Conservation (phyloP, 1,284 basidiomycete species). For the Malassezia arunalokei region DNA sequence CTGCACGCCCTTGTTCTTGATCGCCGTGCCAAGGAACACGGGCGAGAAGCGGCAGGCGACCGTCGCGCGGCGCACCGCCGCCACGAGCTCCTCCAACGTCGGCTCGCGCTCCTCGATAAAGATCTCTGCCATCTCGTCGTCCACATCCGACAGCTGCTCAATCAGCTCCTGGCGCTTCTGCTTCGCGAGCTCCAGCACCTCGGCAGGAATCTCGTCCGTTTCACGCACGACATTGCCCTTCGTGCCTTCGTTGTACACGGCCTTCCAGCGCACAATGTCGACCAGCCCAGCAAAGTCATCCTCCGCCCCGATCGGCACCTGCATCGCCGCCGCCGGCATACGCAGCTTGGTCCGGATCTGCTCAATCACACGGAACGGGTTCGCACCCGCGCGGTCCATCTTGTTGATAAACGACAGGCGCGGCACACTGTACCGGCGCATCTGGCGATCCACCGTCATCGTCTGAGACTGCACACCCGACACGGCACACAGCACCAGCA, state of each 20-base stretch:
- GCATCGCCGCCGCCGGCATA: slow-evolving; percentile 86
- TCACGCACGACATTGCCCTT: slow-evolving; percentile 81
- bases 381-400: slow-evolving; percentile 96
- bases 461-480: slow-evolving; percentile 96
- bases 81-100: slow-evolving; percentile 57
- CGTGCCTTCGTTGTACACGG: slow-evolving; percentile 82
- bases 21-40: slow-evolving; percentile 90
- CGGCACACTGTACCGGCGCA: slow-evolving; percentile 87
- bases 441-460: slow-evolving; percentile 96
- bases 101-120: slow-evolving; percentile 59
- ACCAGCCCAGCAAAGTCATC: slow-evolving; percentile 78
- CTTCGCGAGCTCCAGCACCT: slow-evolving; percentile 49
- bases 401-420: slow-evolving; percentile 97
- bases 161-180: slow-evolving; percentile 61
- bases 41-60: slow-evolving; percentile 81
- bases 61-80: slow-evolving; percentile 77
- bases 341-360: slow-evolving; percentile 86
- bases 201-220: slow-evolving; percentile 73
- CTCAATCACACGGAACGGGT: slow-evolving; percentile 85
- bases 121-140: slow-evolving; percentile 83
- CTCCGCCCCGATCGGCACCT: slow-evolving; percentile 87
- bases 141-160: slow-evolving; percentile 88
- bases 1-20: slow-evolving; percentile 96
- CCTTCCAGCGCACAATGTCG: slow-evolving; percentile 86
- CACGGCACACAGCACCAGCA: slow-evolving; percentile 90